These are phyloP conservation scores for Amaranthus cruentus DNA, from an alignment of 148 eudicot species.

Conservation along the genomic window DNA sequence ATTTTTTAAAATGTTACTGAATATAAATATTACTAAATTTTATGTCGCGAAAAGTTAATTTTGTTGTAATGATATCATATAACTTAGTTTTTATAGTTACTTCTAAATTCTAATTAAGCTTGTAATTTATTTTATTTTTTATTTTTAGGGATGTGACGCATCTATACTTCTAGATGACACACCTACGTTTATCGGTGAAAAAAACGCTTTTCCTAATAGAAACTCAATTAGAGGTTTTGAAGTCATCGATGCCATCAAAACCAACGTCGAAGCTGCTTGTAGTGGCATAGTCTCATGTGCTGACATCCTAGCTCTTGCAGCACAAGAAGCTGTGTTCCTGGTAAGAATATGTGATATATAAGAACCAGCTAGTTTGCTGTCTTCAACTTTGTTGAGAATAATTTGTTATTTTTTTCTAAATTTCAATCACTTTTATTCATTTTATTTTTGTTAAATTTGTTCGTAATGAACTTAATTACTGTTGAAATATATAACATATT, in stretches of 20 bases:
- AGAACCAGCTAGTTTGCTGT: background rate
- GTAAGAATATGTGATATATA: conserved; percentile 5
- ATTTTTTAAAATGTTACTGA: too few species aligned
- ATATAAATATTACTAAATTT: too few species aligned
- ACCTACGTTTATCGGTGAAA: conserved; percentile 22
- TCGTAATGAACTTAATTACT: too few species aligned
- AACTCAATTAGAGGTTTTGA: conserved; percentile 22
- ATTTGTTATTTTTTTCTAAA: too few species aligned
- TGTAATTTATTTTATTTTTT: background rate
- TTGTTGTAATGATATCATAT: too few species aligned
- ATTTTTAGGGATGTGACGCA: conserved; percentile 29
- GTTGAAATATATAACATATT: background rate
- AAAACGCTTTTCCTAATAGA: conserved; percentile 16
- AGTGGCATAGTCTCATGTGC: conserved; percentile 26
- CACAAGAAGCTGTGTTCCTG: conserved; percentile 17
- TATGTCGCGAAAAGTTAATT: too few species aligned
- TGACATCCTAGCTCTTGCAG: conserved; percentile 26
- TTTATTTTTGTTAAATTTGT: too few species aligned
- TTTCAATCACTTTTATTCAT: too few species aligned
- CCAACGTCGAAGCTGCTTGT: conserved; percentile 19
- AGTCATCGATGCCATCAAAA: conserved; percentile 21
- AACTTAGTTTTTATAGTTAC: too few species aligned
- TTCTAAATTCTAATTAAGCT: background rate
- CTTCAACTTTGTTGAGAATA: background rate
- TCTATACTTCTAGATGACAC: conserved; percentile 27